phyloP scores from a whole-genome alignment of 2,329 filamentous ascomycete species.

The Phialophora expanda region DNA sequence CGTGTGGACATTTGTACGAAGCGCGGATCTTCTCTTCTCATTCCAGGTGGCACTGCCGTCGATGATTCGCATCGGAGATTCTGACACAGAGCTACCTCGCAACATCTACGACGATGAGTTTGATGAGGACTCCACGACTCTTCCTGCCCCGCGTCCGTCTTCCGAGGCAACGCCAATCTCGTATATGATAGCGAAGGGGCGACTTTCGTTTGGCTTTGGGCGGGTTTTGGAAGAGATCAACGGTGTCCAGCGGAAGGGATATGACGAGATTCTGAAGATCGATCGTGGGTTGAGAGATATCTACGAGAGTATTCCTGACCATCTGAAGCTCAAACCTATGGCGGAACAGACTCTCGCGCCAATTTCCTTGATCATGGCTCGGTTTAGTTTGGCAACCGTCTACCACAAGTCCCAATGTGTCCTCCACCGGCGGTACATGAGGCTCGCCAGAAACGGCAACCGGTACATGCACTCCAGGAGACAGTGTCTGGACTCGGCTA shows the following conservation, averaged over 20 bases:
- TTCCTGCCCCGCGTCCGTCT: conserved; percentile 64
- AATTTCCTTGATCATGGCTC: conserved; percentile 72
- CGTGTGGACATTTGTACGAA: conserved; percentile 57
- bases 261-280: conserved; percentile 66
- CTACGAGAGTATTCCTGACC: conserved; percentile 73
- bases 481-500: conserved; percentile 82
- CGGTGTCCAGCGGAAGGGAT: conserved; percentile 53
- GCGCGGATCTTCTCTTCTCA: conserved; percentile 68
- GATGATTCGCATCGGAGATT: conserved; percentile 68
- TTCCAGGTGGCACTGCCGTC: conserved; percentile 72
- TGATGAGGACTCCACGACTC: conserved; percentile 57
- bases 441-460: conserved; percentile 75
- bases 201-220: conserved; percentile 51
- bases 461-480: conserved; percentile 83
- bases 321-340: conserved; percentile 75
- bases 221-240: conserved; percentile 52
- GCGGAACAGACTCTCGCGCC: conserved; percentile 76
- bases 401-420: conserved; percentile 89
- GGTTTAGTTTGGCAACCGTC: conserved; percentile 81
- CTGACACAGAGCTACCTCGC: conserved; percentile 65
- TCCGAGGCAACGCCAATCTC: conserved; percentile 63
- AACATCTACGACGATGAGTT: conserved; percentile 72
- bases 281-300: conserved; percentile 63
- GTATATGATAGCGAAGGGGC: conserved; percentile 56
- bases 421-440: conserved; percentile 84